phyloP scores from a whole-genome alignment of 1,284 basidiomycete genomes.

The Melanopsichium pennsylvanicum region DNA sequence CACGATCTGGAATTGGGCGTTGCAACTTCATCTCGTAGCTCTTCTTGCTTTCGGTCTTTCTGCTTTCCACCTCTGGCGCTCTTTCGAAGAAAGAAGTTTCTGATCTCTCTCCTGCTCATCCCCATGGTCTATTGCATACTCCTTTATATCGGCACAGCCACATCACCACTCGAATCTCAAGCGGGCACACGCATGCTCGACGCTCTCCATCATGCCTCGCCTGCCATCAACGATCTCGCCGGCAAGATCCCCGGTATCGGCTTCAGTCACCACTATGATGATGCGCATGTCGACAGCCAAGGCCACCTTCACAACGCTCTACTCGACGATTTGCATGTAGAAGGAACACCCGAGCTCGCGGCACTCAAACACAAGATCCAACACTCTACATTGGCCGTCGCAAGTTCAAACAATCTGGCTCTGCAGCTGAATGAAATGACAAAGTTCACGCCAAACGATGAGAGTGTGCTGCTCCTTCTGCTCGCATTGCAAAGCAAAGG shows the following conservation, averaged over 20 bases:
- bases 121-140: conserved; percentile 21
- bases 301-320: conserved; percentile 32
- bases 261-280: conserved; percentile 15
- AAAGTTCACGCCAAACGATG: conserved; percentile 20
- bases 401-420: conserved; percentile 1
- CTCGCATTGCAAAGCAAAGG: conserved; percentile 19
- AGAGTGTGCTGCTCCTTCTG: conserved; percentile 33
- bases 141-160: conserved; percentile 18
- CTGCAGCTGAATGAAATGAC: conserved; percentile 22
- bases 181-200: conserved; percentile 20
- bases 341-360: conserved; percentile 19
- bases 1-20: conserved; percentile 28
- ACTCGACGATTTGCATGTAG: conserved; percentile 22
- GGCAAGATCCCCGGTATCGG: conserved; percentile 14
- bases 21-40: neutral
- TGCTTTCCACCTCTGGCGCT: conserved; percentile 33
- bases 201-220: conserved; percentile 19
- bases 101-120: conserved; percentile 10
- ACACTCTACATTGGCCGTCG: neutral
- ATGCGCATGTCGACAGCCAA: conserved; percentile 19
- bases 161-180: conserved; percentile 8
- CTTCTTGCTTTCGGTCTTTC: conserved; percentile 6
- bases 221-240: conserved; percentile 26
- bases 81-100: conserved; percentile 30
- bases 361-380: conserved; percentile 20